phyloP scores from a whole-genome alignment of 2,329 filamentous ascomycete species.

The Onygenales sp. region DNA sequence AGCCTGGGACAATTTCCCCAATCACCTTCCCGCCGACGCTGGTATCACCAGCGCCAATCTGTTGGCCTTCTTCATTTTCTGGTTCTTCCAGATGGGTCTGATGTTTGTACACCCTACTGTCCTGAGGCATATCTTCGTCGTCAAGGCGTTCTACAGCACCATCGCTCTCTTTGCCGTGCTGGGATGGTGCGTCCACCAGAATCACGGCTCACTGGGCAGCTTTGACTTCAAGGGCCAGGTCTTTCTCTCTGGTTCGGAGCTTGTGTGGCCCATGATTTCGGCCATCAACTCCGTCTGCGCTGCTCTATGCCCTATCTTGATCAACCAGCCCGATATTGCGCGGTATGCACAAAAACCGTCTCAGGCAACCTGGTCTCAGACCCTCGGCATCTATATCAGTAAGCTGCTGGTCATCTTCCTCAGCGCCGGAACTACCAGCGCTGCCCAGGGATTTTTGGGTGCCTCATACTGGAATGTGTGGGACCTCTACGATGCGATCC shows the following conservation, averaged over 20 bases:
- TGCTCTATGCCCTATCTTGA: constrained; percentile 29
- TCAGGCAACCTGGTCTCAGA: constrained; percentile 12
- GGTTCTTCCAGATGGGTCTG: neutral
- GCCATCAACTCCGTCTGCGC: constrained; percentile 36
- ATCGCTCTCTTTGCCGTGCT: constrained; percentile 15
- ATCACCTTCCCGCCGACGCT: neutral
- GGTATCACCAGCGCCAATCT: neutral
- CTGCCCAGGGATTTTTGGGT: constrained; percentile 24
- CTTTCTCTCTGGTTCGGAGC: constrained; percentile 6
- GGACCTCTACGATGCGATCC: constrained; percentile 33
- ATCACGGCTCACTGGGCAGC: constrained; percentile 8
- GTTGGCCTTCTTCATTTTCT: neutral
- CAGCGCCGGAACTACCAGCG: constrained; percentile 23
- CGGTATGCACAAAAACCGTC: constrained; percentile 23
- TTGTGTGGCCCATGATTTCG: constrained; percentile 28
- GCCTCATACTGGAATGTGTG: constrained; percentile 37
- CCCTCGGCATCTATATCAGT: neutral
- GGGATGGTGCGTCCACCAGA: constrained; percentile 16
- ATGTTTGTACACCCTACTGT: neutral
- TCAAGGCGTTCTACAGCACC: neutral
- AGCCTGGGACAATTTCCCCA: neutral
- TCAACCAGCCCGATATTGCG: constrained; percentile 35
- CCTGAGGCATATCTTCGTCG: neutral
- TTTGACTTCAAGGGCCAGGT: constrained; percentile 11
- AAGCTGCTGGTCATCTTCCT: neutral